These are phyloP conservation scores for Colletotrichum trifolii DNA, from an alignment of 2,329 filamentous ascomycete species.

Conservation along the genomic window DNA sequence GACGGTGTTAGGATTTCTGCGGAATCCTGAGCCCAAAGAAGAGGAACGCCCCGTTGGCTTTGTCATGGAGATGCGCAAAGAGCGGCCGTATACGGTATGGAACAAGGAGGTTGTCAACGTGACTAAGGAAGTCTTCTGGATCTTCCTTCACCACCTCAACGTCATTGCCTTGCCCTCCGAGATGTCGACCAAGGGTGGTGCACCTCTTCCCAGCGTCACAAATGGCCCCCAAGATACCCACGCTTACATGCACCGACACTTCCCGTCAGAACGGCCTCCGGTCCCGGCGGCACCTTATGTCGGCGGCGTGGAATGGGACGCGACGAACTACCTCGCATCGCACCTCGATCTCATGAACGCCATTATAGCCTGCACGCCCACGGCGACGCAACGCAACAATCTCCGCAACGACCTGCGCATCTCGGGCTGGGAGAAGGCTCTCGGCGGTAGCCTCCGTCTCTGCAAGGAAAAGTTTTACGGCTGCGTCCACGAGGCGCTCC, in stretches of 20 bases:
- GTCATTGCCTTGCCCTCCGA: slow-evolving; percentile 75
- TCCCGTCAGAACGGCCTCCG: slow-evolving; percentile 86
- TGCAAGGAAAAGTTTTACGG: slow-evolving; percentile 99
- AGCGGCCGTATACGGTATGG: slow-evolving; percentile 92
- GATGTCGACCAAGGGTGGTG: slow-evolving; percentile 45
- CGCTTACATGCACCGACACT: slow-evolving; percentile 76
- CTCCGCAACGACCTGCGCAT: slow-evolving; percentile 82
- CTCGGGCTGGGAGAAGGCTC: slow-evolving; percentile 90
- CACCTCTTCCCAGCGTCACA: slow-evolving; percentile 43
- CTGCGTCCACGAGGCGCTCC: slow-evolving; percentile 86
- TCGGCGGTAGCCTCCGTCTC: slow-evolving; percentile 84
- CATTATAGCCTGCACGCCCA: slow-evolving; percentile 83
- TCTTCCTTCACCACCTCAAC: slow-evolving; percentile 95
- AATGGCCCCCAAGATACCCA: slow-evolving; percentile 54
- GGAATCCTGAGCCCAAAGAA: slow-evolving; percentile 81
- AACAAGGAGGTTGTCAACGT: slow-evolving; percentile 92
- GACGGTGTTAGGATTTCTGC: slow-evolving; percentile 82
- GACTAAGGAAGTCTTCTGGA: slow-evolving; percentile 99
- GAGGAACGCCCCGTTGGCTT: slow-evolving; percentile 83
- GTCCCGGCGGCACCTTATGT: slow-evolving; percentile 96
- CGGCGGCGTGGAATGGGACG: slow-evolving; percentile 98
- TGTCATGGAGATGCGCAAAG: slow-evolving; percentile 87
- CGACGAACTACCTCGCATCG: slow-evolving; percentile 93
- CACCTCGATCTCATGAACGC: slow-evolving; percentile 95
- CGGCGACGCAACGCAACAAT: slow-evolving; percentile 75